Evolutionary conservation across 2,329 filamentous ascomycete species (phyloP).

Genomic region (Alternaria sp.): DNA sequence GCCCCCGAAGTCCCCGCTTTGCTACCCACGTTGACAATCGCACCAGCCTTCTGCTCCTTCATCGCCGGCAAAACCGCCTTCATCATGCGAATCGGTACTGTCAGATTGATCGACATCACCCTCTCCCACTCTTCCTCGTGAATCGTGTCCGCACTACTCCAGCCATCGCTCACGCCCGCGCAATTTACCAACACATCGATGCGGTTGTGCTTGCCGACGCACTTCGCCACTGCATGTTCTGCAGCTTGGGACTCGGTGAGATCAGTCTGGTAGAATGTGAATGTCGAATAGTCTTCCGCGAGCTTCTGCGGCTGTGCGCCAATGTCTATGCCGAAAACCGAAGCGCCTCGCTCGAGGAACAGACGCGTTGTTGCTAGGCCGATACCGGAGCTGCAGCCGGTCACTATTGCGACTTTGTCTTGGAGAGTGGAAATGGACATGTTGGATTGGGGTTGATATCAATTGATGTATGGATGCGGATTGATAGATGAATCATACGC

Average conservation of each 20-base stretch:
- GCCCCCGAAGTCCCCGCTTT: slow-evolving; percentile 47
- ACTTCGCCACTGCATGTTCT: slow-evolving; percentile 32
- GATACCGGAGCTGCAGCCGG: slow-evolving; percentile 41
- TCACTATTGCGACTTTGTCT: slow-evolving; percentile 36
- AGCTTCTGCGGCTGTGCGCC: slow-evolving; percentile 24
- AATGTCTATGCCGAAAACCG: slow-evolving; percentile 40
- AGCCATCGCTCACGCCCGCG: slow-evolving; percentile 55
- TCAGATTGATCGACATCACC: slow-evolving; percentile 53
- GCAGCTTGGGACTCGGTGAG: slow-evolving; percentile 26
- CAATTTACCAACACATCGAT: slow-evolving; percentile 56
- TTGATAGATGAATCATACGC: not conserved
- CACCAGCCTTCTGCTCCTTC: slow-evolving; percentile 49
- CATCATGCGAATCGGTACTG: slow-evolving; percentile 55
- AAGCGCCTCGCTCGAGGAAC: slow-evolving; percentile 31
- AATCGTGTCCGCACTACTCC: slow-evolving; percentile 49
- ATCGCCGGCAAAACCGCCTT: slow-evolving; percentile 53
- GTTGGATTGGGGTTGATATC: not conserved
- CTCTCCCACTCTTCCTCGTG: slow-evolving; percentile 51
- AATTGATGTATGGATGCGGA: not conserved
- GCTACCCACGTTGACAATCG: slow-evolving; percentile 52
- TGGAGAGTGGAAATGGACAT: slow-evolving; percentile 31
- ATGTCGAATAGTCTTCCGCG: slow-evolving; percentile 19
- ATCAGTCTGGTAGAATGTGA: slow-evolving; percentile 35
- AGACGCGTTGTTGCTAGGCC: slow-evolving; percentile 36
- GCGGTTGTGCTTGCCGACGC: slow-evolving; percentile 28